Evolutionary conservation across 2,329 filamentous ascomycete species (phyloP).

Genomic region (Botrytis cinerea): DNA sequence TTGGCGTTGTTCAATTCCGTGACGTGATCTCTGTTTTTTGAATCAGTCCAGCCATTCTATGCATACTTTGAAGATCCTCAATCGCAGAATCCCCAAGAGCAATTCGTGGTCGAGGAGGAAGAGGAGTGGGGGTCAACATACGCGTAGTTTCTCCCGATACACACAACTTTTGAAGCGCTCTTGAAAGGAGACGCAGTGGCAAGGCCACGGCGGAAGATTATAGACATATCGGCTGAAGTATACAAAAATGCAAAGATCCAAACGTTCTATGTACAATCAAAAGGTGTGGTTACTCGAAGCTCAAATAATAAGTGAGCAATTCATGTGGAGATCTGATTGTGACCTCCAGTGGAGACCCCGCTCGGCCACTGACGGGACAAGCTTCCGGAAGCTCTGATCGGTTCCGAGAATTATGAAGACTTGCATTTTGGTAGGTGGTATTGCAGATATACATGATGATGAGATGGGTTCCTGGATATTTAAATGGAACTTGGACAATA

Average conservation of each 20-base stretch:
- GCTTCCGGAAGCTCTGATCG: slow-evolving; percentile 10
- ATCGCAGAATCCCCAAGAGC: slow-evolving; percentile 18
- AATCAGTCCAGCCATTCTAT: neutral
- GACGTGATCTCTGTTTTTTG: slow-evolving; percentile 74
- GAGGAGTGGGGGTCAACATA: slow-evolving; percentile 48
- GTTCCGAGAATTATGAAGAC: neutral
- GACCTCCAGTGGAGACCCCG: slow-evolving; percentile 11
- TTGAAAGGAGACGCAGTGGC: slow-evolving; percentile 49
- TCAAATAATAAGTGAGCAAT: neutral
- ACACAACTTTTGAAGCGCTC: slow-evolving; percentile 63
- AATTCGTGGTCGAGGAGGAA: slow-evolving; percentile 11
- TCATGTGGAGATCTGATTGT: slow-evolving; percentile 1
- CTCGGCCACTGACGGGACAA: neutral
- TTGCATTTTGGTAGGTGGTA: neutral
- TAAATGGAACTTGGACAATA: neutral
- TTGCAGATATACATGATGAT: slow-evolving; percentile 3
- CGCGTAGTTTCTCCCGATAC: slow-evolving; percentile 97
- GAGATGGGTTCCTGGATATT: neutral
- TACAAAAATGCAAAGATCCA: neutral
- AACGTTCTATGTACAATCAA: slow-evolving; percentile 3
- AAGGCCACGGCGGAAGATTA: slow-evolving; percentile 39
- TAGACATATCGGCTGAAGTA: slow-evolving; percentile 34
- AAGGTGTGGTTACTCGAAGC: neutral
- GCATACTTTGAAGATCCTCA: neutral
- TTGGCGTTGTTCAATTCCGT: slow-evolving; percentile 83